phyloP scores from a whole-genome alignment of 2,329 filamentous ascomycete species.

The Calonectria honghensis region DNA sequence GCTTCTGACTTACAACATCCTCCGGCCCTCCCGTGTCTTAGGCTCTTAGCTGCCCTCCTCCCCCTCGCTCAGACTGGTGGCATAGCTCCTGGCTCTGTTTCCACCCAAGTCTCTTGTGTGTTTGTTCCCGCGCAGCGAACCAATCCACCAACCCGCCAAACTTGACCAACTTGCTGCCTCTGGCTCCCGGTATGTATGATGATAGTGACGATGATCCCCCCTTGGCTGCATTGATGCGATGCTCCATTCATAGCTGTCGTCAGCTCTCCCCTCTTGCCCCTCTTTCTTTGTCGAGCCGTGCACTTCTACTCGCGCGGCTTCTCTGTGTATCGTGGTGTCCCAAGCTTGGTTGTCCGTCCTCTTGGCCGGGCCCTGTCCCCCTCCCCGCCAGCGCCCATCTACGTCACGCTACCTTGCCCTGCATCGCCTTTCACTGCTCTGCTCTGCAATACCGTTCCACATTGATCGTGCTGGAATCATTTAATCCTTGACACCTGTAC shows the following conservation, averaged over 20 bases:
- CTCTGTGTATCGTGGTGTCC: slow-evolving; percentile 35
- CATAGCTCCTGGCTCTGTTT: slow-evolving; percentile 24
- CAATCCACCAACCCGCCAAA: slow-evolving; percentile 16
- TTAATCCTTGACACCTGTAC: slow-evolving; percentile 29
- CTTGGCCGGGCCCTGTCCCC: slow-evolving; percentile 33
- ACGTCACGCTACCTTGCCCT: slow-evolving; percentile 51
- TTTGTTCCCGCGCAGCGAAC: slow-evolving; percentile 12
- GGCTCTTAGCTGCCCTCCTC: slow-evolving; percentile 33
- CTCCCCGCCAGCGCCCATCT: slow-evolving; percentile 49
- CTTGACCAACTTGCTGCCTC: not conserved
- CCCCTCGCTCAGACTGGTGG: slow-evolving; percentile 17
- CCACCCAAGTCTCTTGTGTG: not conserved
- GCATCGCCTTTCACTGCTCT: slow-evolving; percentile 35
- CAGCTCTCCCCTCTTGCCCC: slow-evolving; percentile 16
- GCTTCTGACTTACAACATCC: slow-evolving; percentile 40
- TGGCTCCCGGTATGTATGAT: slow-evolving; percentile 24
- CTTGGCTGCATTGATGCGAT: slow-evolving; percentile 19
- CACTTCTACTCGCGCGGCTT: slow-evolving; percentile 15
- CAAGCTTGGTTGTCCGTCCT: slow-evolving; percentile 33
- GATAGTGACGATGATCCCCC: not conserved
- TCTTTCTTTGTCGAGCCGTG: slow-evolving; percentile 6
- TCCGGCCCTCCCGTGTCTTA: slow-evolving; percentile 42
- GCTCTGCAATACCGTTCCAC: slow-evolving; percentile 42
- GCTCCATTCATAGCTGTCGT: slow-evolving; percentile 15
- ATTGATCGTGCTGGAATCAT: slow-evolving; percentile 4